Percentiles rank a stretch among this genome's conserved stretches.
Evolutionary conservation across 768 basidiomycete genomes (phyloP).

Genomic region (Agaricus blazei): DNA sequence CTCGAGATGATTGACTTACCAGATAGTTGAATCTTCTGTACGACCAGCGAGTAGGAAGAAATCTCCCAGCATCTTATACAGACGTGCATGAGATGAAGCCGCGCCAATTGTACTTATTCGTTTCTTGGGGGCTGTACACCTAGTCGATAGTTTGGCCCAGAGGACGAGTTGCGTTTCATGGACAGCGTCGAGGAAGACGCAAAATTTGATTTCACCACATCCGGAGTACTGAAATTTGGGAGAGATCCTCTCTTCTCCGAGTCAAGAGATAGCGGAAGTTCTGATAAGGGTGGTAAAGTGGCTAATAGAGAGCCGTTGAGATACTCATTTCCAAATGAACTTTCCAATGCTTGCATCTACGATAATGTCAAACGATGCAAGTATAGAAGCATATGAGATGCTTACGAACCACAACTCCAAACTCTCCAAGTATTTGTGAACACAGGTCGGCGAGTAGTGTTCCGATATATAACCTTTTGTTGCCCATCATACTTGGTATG

Average conservation of each 20-base stretch:
- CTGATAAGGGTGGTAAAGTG: slow-evolving; percentile 51
- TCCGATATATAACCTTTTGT: slow-evolving; percentile 83
- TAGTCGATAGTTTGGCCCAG: slow-evolving; percentile 43
- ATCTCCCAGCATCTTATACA: slow-evolving; percentile 86
- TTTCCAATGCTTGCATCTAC: slow-evolving; percentile 77
- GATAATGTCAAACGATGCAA: slow-evolving; percentile 6
- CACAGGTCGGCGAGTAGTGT: slow-evolving; percentile 87
- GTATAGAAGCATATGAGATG: background rate
- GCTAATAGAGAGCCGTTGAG: slow-evolving; percentile 69
- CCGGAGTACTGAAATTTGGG: slow-evolving; percentile 50
- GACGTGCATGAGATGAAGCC: slow-evolving; percentile 76
- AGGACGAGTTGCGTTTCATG: slow-evolving; percentile 52
- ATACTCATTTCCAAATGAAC: slow-evolving; percentile 80
- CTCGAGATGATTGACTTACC: slow-evolving; percentile 40
- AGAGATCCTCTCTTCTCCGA: slow-evolving; percentile 37
- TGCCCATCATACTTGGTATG: slow-evolving; percentile 82
- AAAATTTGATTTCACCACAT: slow-evolving; percentile 36
- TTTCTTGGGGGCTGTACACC: slow-evolving; percentile 49
- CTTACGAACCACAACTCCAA: slow-evolving; percentile 72
- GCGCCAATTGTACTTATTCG: slow-evolving; percentile 59
- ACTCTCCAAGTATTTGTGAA: slow-evolving; percentile 80
- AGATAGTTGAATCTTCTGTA: slow-evolving; percentile 72
- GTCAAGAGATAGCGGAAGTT: slow-evolving; percentile 56
- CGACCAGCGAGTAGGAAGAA: slow-evolving; percentile 87
- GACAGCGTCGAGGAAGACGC: slow-evolving; percentile 33